Conservation (phyloP, 495 filamentous ascomycete genomes). For the Acidomyces sp. region DNA sequence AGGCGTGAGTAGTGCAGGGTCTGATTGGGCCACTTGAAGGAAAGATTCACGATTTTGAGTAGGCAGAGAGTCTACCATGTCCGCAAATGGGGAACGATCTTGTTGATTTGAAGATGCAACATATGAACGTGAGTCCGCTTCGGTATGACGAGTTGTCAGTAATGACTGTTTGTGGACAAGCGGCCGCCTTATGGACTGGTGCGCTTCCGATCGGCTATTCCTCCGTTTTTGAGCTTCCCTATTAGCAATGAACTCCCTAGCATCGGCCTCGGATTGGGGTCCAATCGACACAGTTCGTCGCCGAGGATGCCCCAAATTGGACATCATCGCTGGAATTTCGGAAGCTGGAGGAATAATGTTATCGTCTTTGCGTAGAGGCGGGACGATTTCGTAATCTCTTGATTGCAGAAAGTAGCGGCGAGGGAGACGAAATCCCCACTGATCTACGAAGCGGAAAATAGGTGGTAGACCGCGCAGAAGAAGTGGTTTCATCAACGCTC, state of each 20-base stretch:
- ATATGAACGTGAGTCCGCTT: neutral
- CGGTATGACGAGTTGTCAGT: neutral
- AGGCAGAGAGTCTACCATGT: no score
- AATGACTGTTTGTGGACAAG: neutral
- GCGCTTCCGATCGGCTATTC: constrained; percentile 46
- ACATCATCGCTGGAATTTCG: constrained; percentile 66
- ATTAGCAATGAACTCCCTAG: constrained; percentile 91
- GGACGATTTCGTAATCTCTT: constrained; percentile 76
- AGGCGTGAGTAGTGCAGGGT: constrained; percentile 27
- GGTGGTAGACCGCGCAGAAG: constrained; percentile 68
- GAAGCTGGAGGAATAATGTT: constrained; percentile 76
- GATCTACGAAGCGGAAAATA: constrained; percentile 74
- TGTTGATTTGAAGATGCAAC: no score
- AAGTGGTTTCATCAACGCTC: constrained; percentile 71
- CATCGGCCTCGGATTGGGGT: constrained; percentile 89
- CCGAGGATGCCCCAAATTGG: constrained; percentile 64
- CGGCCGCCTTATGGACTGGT: no score
- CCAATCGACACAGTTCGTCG: constrained; percentile 78
- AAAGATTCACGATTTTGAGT: neutral
- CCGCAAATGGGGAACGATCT: no score
- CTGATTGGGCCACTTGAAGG: neutral
- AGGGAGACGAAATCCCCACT: constrained; percentile 61
- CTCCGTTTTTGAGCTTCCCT: constrained; percentile 66
- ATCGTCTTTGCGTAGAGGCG: constrained; percentile 61
- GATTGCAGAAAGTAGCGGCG: constrained; percentile 81